Evolutionary conservation across 2,329 filamentous ascomycete species (phyloP), one percentile per base, ranked within the genome.

Genomic region (Nemania bipapillata): DNA sequence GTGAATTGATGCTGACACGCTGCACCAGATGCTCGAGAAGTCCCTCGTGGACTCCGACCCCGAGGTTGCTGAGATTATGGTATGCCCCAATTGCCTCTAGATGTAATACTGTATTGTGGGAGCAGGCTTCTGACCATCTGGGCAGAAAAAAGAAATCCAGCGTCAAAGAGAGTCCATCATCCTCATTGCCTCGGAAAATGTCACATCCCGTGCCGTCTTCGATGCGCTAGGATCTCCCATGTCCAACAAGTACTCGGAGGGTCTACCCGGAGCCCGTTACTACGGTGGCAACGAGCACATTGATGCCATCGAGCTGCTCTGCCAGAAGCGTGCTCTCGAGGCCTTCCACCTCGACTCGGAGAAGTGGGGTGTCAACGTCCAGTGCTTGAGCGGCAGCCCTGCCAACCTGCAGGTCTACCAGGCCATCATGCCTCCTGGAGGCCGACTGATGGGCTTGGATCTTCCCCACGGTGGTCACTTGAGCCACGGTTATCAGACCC

Each of bases 231-330:
- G 96, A 78, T 94, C 91, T 67, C 91, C 92, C 81, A 96, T 96
- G 92, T 93, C 92, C 83, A 97, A 99, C 89, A 99, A 99, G 87
- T 99, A 99, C 89, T 97, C 94, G 20, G 96, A 99, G 87, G 96
- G 96, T 74, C 97, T 97, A 83, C 96, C 96, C 75, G 96, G 96
- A 81, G 96, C 96, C 77, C 91, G 96, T 83, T 99, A 99, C 89
- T 99, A 99, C 80, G 96, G 96, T 80, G 96, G 96, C 80, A 99
- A 99, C 86, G 92, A 99, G 87, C 93, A 96, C 88, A 99, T 99
- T 75, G 96, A 99, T 83, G 87, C 93, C 83, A 94, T 97, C 78
- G 96, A 99, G 88, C 88, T 92, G 74, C 91, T 96, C 70, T 99
- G 96, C 89, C 96, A 99, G 86, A 87, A 90, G 82, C 92, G 96